Percentiles rank a stretch among this genome's conserved stretches.
These are phyloP conservation scores for Pinus taeda DNA, from an alignment of 75 land plant species.

Conservation along the genomic window DNA sequence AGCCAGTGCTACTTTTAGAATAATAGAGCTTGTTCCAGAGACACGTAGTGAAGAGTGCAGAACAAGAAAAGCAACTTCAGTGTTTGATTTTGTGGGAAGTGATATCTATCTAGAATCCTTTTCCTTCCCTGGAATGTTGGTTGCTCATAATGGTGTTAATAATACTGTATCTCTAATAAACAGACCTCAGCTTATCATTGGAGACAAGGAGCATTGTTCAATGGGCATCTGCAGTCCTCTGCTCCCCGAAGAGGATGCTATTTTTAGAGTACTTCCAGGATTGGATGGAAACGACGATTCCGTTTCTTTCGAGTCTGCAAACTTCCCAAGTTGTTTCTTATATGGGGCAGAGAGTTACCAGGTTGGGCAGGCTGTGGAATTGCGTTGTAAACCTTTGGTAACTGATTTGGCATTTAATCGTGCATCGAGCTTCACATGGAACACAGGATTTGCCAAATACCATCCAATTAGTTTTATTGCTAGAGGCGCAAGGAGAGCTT, in stretches of 20 bases:
- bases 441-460: conserved; percentile 51
- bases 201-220: background rate
- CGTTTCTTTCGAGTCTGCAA: conserved; percentile 64
- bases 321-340: conserved; percentile 37
- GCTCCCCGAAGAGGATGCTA: conserved; percentile 13
- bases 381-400: conserved; percentile 25
- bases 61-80: background rate
- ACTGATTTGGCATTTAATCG: conserved; percentile 25
- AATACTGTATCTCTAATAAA: conserved; percentile 20
- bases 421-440: conserved; percentile 50
- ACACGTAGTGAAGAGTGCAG: background rate
- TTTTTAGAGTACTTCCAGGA: conserved; percentile 47
- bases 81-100: conserved; percentile 25
- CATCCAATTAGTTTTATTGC: conserved; percentile 85
- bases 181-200: background rate
- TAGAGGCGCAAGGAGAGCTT: conserved; percentile 49
- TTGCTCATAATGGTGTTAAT: conserved; percentile 40
- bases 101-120: conserved; percentile 67
- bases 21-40: conserved; percentile 17
- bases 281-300: conserved; percentile 32
- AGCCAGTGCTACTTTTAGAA: conserved; percentile 52
- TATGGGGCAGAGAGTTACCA: conserved; percentile 11
- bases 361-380: conserved; percentile 10
- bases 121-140: conserved; percentile 58
- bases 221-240: conserved; percentile 4